Evolutionary conservation across 495 filamentous ascomycete genomes (phyloP).

Genomic region (Penicillium ochrochloron): DNA sequence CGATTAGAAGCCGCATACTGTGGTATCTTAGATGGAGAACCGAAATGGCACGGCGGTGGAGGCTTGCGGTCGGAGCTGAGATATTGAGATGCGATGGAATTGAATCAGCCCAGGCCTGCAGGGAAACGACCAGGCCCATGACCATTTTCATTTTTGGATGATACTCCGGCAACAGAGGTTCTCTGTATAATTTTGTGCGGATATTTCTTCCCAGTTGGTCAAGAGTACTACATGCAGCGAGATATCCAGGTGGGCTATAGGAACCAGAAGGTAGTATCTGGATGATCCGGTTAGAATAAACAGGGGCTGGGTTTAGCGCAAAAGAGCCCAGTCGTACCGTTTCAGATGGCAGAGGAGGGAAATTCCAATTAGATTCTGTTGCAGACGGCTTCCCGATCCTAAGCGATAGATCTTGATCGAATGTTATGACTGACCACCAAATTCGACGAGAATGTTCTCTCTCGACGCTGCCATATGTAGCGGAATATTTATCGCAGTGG

Average conservation of each 20-base stretch:
- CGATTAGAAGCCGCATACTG: background rate
- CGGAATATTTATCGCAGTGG: background rate
- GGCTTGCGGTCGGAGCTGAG: background rate
- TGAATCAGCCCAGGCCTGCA: background rate
- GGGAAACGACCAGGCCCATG: background rate
- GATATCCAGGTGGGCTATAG: background rate
- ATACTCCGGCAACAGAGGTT: background rate
- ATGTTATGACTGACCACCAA: background rate
- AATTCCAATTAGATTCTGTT: background rate
- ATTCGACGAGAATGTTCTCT: background rate
- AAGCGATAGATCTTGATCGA: background rate
- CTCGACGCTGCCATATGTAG: background rate
- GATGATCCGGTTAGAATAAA: background rate
- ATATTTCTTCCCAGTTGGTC: background rate
- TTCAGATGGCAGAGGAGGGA: background rate
- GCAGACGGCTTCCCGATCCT: background rate
- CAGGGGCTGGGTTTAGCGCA: background rate
- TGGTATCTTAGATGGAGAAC: background rate
- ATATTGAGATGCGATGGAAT: background rate
- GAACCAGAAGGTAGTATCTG: constrained; percentile 1
- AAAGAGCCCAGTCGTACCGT: background rate
- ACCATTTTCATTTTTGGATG: background rate
- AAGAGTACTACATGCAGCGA: background rate
- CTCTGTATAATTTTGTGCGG: background rate
- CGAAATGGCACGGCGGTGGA: background rate